Evolutionary conservation across 2,329 filamentous ascomycete species (phyloP).

Genomic region (Colletotrichum tropicale): DNA sequence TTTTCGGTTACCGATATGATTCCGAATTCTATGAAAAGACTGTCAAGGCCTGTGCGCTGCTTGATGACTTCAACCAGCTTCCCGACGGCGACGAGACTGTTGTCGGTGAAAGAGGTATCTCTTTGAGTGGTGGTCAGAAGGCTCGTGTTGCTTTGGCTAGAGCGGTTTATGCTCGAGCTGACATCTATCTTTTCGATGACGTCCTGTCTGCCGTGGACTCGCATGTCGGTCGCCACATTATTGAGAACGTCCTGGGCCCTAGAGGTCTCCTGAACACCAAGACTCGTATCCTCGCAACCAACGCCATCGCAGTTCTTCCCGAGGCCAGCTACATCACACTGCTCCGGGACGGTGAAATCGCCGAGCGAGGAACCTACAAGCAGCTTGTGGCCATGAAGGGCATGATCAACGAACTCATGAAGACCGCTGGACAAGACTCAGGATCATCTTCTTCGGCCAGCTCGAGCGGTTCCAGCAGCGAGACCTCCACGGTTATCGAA

Average conservation of each 20-base stretch:
- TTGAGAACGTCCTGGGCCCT: conserved; percentile 89
- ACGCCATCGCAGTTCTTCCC: conserved; percentile 88
- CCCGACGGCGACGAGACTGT: conserved; percentile 97
- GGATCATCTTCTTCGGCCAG: conserved; percentile 44
- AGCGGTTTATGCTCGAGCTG: conserved; percentile 95
- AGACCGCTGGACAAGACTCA: conserved; percentile 64
- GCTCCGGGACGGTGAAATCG: conserved; percentile 80
- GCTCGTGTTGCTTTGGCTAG: conserved; percentile 89
- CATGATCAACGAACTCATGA: conserved; percentile 83
- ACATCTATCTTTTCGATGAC: conserved; percentile 94
- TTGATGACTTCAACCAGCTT: conserved; percentile 89
- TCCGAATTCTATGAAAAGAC: conserved; percentile 93
- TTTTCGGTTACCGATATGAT: conserved; percentile 95
- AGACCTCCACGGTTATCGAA: conserved; percentile 63
- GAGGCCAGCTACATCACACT: conserved; percentile 90
- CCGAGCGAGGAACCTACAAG: conserved; percentile 88
- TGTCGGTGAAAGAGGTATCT: conserved; percentile 96
- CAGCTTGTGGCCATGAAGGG: conserved; percentile 95
- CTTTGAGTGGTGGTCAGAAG: conserved; percentile 94
- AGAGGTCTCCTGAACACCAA: conserved; percentile 84
- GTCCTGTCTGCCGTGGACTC: conserved; percentile 97
- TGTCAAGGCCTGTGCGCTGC: conserved; percentile 85
- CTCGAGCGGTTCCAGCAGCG: conserved; percentile 56
- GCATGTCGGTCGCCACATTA: conserved; percentile 93
- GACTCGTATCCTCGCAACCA: conserved; percentile 92